phyloP scores from a whole-genome alignment of 129 eudicot species.

The Daucus carota region DH1_v3.0 NC_030387.2:34800501-34801000 shows the following conservation, averaged over 20 bases:
- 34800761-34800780: slow-evolving; percentile 10
- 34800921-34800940: slow-evolving; percentile 12
- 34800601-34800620: slow-evolving; percentile 16
- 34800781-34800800: slow-evolving; percentile 17
- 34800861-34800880: slow-evolving; percentile 1
- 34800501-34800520: slow-evolving; percentile 41
- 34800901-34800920: slow-evolving; percentile 21
- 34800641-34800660: slow-evolving; percentile 19
- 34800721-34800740: slow-evolving; percentile 13
- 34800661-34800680: slow-evolving; percentile 17
- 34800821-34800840: slow-evolving; percentile 13
- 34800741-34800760: slow-evolving; percentile 11
- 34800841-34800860: slow-evolving; percentile 12
- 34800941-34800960: slow-evolving; percentile 20
- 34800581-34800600: slow-evolving; percentile 20
- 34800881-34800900: slow-evolving; percentile 15
- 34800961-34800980: slow-evolving; percentile 25
- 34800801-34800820: slow-evolving; percentile 18
- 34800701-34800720: slow-evolving; percentile 25
- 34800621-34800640: slow-evolving; percentile 5
- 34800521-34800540: slow-evolving; percentile 24
- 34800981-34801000: slow-evolving; percentile 19
- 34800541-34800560: slow-evolving; percentile 23
- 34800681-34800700: slow-evolving; percentile 17
- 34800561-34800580: slow-evolving; percentile 28